These are phyloP conservation scores for Trametes sanguinea DNA, from an alignment of 768 basidiomycete species.

Conservation along the genomic window DNA sequence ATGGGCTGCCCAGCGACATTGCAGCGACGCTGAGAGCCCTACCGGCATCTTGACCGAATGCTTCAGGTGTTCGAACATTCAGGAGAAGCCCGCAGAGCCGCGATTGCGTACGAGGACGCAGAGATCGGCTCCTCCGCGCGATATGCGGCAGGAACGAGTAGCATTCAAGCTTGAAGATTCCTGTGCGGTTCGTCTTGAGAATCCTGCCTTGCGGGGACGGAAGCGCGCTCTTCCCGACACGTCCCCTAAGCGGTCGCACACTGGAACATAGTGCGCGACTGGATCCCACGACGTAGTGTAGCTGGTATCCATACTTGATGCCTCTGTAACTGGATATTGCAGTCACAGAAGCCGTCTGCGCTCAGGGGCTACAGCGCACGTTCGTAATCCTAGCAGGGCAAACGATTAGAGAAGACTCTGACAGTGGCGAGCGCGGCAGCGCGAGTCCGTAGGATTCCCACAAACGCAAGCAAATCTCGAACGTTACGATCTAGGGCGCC, in stretches of 20 bases:
- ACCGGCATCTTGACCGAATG: conserved; percentile 11
- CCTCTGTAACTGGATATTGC: neutral
- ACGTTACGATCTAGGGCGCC: neutral
- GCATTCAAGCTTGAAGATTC: neutral
- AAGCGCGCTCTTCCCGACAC: conserved; percentile 4
- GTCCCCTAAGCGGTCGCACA: neutral
- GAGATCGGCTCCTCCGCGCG: conserved; percentile 6
- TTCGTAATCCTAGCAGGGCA: neutral
- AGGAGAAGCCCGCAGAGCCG: neutral
- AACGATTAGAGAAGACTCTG: neutral
- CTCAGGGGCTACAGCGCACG: neutral
- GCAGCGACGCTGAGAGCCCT: neutral
- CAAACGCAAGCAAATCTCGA: neutral
- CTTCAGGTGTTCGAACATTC: neutral
- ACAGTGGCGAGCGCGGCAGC: neutral
- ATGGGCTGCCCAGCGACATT: neutral
- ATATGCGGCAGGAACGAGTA: conserved; percentile 7
- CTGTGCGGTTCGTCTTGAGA: conserved; percentile 3
- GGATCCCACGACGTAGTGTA: neutral
- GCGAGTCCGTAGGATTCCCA: neutral
- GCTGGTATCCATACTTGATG: neutral
- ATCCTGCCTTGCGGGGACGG: neutral
- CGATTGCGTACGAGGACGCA: neutral
- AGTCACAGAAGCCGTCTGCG: neutral
- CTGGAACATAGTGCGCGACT: neutral